Evolutionary conservation across 1,284 basidiomycete species (phyloP), one percentile per base, ranked within the genome.

Genomic region (Cryptococcus jaspeensis): DNA sequence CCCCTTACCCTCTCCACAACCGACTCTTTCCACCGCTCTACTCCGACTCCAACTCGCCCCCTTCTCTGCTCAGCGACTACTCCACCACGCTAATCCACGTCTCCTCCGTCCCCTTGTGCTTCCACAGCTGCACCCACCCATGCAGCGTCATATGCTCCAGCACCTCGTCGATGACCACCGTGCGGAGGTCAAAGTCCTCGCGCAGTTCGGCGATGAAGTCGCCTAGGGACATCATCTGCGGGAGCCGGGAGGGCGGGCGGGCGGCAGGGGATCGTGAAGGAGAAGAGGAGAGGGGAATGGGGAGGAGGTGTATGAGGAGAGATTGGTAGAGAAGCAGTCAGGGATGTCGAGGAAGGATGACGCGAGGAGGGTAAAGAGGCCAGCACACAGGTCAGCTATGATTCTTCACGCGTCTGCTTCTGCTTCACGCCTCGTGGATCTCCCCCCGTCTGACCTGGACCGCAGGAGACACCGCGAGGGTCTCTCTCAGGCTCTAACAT

Each of bases 191-290:
- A 12, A 58, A 37, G 15, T 61, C 60, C 9, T 58, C 58, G 7
- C 65, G 57, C 2, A 69, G 48, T n/a, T 64, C 62, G 32, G 52
- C 61, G 38, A 58, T 59, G 37, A 64, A 63, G 39, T 69, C 67
- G n/a, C 59, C 64, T 12, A 69, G 56, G 25, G 45, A 42, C 61
- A 66, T 66, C 36, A 48, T 58, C 67, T 69, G 54, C 16, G 6
- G 23, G n/a, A 2, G n/a, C 9, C 16, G 46, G 22, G 16, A 39
- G 16, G 43, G 3, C 36, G 51, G 28, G 20, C n/a, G n/a, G n/a
- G n/a, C n/a, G 42, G 23, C 38, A 23, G 18, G 7, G 8, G 45
- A 15, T 15, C 8, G n/a, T 46, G 45, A 25, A 39, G 28, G 45
- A 15, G 20, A 46, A n/a, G 32, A 46, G 23, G 41, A 1, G 41